Base-by-base conservation (phyloP, 1,139 yeast species). In the Magnusiomyces suaveolens region DNA sequence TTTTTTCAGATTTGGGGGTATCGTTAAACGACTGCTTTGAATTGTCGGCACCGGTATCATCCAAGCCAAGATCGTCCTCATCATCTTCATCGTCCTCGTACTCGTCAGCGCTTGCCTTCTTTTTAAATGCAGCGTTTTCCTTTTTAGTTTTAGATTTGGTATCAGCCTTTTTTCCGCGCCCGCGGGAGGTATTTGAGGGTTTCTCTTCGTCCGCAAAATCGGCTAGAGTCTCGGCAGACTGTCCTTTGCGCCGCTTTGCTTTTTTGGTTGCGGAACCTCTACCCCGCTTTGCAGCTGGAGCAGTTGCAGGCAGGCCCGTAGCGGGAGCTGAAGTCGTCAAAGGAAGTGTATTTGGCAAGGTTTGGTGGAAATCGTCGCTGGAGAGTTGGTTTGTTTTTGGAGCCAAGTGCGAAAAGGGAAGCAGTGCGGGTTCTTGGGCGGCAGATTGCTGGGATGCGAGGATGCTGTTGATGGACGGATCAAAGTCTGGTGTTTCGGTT, bases 1-100 rank as follows among this genome's bases (percentile, higher is more conserved):
- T 52, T 65, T 71, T 26, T 48, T 58, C 55, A 29, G 43, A 14
- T 12, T 47, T 41, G 16, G 55, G 48, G 1, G 53, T 36, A 16
- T 41, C 36, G 36, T 21, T 39, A 32, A 26, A 33, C 18, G 43
- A 20, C 23, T 8, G 43, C n/a, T 46, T 25, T 52, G 44, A 14
- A 25, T 43, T 12, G 32, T 21, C 25, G 48, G 2, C 10, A 38
- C 55, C 36, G 18, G 8, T 18, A 36, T 14, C 4, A 36, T 8
- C 36, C 36, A 6, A 12, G 12, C 41, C 41, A 36, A 3, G 8
- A 10, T 49, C 55, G 36, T 39, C 20, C 8, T 39, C 50, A 3
- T 41, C 44, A 4, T 41, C 44, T 3, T 41, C 44, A 21, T 41
- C 25, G 6, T 41, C 16, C 14, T 41, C 44, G 6, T 21, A 3